Conservation (phyloP, 345 rosid species). For the Euphorbia peplus region DNA sequence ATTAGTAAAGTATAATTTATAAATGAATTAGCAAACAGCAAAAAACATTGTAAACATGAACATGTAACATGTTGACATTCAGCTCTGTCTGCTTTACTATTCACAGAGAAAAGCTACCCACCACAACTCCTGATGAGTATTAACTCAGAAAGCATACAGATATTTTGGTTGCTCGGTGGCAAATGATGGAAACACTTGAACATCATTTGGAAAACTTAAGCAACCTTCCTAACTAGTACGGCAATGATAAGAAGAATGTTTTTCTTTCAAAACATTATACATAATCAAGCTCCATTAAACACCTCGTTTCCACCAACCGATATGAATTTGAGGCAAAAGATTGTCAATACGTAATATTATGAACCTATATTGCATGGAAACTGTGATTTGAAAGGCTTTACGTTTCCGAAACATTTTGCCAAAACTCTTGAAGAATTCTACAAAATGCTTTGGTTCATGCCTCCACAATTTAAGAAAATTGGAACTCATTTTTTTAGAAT, state of each 20-base stretch:
- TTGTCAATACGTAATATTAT: background rate
- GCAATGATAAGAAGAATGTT: background rate
- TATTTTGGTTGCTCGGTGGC: constrained; percentile 54
- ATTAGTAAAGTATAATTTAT: background rate
- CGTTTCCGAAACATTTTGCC: too few species aligned
- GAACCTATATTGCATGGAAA: too few species aligned
- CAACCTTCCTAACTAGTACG: constrained; percentile 31
- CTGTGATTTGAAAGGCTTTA: too few species aligned
- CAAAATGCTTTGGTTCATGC: too few species aligned
- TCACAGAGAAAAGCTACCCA: constrained; percentile 21
- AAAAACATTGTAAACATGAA: background rate
- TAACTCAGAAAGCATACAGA: constrained; percentile 9
- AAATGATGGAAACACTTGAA: constrained; percentile 42
- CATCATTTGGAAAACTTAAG: constrained; percentile 46
- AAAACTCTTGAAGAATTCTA: too few species aligned
- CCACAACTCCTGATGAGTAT: constrained; percentile 8
- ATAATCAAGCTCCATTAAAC: background rate
- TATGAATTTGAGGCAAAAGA: background rate
- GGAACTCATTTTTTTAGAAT: too few species aligned
- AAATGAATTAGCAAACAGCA: background rate
- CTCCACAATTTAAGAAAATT: too few species aligned
- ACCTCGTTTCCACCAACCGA: background rate
- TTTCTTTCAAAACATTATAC: background rate
- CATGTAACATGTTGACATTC: background rate
- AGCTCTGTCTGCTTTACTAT: constrained; percentile 18